Percentiles rank a stretch among this genome's conserved stretches.
Evolutionary conservation across 2,329 filamentous ascomycete genomes (phyloP).

Genomic region (Epichloe glyceriae): DNA sequence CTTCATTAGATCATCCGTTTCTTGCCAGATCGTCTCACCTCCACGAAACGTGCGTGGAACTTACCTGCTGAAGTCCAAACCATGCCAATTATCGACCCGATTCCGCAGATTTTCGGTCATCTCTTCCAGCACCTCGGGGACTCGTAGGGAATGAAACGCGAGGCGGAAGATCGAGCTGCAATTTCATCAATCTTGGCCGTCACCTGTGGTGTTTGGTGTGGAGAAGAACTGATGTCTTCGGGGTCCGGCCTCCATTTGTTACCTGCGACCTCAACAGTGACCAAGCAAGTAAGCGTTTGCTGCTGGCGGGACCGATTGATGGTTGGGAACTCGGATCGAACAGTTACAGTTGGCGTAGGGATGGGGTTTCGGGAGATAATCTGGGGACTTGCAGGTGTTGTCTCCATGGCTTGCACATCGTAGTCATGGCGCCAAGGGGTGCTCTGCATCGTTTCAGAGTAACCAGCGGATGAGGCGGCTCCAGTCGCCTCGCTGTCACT

Average conservation of each 20-base stretch:
- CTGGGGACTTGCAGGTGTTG: constrained; percentile 62
- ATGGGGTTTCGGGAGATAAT: constrained; percentile 70
- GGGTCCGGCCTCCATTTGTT: constrained; percentile 80
- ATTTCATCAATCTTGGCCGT: constrained; percentile 36
- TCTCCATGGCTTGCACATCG: constrained; percentile 93
- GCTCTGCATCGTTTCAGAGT: constrained; percentile 61
- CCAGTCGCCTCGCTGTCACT: constrained; percentile 71
- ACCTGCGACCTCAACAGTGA: constrained; percentile 88
- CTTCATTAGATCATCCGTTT: constrained; percentile 6
- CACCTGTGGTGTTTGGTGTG: constrained; percentile 28
- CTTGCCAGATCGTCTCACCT: neutral
- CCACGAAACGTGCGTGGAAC: constrained; percentile 9
- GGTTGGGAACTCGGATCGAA: constrained; percentile 93
- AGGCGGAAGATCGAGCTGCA: constrained; percentile 35
- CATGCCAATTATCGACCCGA: constrained; percentile 98
- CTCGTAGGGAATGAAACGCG: constrained; percentile 59
- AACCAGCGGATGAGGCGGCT: constrained; percentile 63
- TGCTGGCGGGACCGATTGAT: constrained; percentile 85
- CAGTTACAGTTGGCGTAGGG: constrained; percentile 78
- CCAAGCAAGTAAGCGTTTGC: constrained; percentile 83
- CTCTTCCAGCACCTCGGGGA: constrained; percentile 64
- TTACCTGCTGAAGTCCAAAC: constrained; percentile 74
- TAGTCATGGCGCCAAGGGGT: constrained; percentile 76
- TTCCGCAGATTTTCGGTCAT: constrained; percentile 73
- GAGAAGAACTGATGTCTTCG: constrained; percentile 56